Evolutionary conservation across 805 yeast genomes (phyloP), one percentile per base, ranked within the genome.

Genomic region (Pichia gijzeniarum): DNA sequence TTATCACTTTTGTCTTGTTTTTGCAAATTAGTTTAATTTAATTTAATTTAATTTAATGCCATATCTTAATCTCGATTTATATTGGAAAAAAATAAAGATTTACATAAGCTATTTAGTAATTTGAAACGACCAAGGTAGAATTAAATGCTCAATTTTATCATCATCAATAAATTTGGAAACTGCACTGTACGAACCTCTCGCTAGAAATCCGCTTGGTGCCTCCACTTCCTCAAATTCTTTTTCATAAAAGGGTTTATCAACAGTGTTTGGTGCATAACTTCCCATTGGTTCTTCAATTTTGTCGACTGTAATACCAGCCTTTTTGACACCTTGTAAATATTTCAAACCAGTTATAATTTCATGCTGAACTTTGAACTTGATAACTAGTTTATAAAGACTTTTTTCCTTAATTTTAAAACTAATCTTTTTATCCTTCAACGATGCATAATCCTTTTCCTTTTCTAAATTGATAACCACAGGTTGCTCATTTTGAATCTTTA

Each of bases 201-300:
- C 95, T 52, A 90, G 65, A 63, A 90, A 64, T 1, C 97, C 97
- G 38, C 87, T 74, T 32, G 97, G 97, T 5, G 96, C 96, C 63
- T 88, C 95, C 48, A 85, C 89, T 58, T 76, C 85, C 10, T 82
- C 84, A 53, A 79, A 82, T 34, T 59, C 64, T 21, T 56, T 53
- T 59, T 88, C 96, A 62, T 89, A 89, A 60, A 64, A 82, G 8
- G 95, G 95, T 59, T 82, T 85, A 36, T 77, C 86, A 47, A 68
- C 71, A 3, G 96, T 88, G 62, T 79, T 85, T 55, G 97, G 97
- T 9, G 95, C 90, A 63, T 82, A 90, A 3, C 93, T 82, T 3
- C 97, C 97, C 61, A 88, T 74, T 38, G 90, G 93, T 63, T 88
- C 95, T 53, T 86, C 95, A 36, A 81, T 67, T 60, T 83, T 86